phyloP scores from a whole-genome alignment of 192 early-diverging fungal species.

The Glomus cerebriforme region DNA sequence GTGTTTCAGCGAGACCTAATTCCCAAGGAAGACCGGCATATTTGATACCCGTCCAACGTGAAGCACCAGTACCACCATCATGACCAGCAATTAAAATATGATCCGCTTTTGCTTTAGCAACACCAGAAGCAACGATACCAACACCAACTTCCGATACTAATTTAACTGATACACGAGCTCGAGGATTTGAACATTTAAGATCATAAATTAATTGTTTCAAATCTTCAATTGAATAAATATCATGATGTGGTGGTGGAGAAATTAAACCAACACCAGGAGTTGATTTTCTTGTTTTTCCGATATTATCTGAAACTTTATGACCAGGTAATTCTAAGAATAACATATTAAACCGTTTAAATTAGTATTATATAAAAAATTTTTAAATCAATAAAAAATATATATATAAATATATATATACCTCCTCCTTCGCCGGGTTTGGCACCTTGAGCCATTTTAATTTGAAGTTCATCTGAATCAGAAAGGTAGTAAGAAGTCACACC shows the following conservation, averaged over 20 bases:
- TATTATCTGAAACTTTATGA: slow-evolving; percentile 72
- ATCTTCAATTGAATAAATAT: slow-evolving; percentile 99
- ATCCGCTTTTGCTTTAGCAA: slow-evolving; percentile 96
- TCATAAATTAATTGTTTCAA: slow-evolving; percentile 99
- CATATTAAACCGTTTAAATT: slow-evolving; percentile 10
- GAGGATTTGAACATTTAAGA: slow-evolving; percentile 90
- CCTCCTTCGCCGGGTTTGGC: slow-evolving; percentile 99
- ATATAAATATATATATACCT: slow-evolving; percentile 49
- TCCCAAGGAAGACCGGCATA: slow-evolving; percentile 99
- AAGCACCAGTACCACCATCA: slow-evolving; percentile 98
- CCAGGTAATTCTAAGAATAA: slow-evolving; percentile 52
- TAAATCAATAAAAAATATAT: slow-evolving; percentile 6
- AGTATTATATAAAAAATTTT: neutral
- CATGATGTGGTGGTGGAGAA: slow-evolving; percentile 97
- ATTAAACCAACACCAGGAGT: slow-evolving; percentile 96
- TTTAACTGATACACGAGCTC: slow-evolving; percentile 94
- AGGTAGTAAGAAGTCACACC: slow-evolving; percentile 96
- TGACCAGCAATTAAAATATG: slow-evolving; percentile 95
- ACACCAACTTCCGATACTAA: slow-evolving; percentile 97
- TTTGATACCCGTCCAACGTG: slow-evolving; percentile 97
- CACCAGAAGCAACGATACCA: slow-evolving; percentile 95
- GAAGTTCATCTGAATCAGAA: slow-evolving; percentile 93
- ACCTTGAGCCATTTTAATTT: slow-evolving; percentile 99
- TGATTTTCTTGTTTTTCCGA: slow-evolving; percentile 88
- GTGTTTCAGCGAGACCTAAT: slow-evolving; percentile 97